Evolutionary conservation across 331 rosid species (phyloP).

Genomic region (Rosa hybrid): DNA sequence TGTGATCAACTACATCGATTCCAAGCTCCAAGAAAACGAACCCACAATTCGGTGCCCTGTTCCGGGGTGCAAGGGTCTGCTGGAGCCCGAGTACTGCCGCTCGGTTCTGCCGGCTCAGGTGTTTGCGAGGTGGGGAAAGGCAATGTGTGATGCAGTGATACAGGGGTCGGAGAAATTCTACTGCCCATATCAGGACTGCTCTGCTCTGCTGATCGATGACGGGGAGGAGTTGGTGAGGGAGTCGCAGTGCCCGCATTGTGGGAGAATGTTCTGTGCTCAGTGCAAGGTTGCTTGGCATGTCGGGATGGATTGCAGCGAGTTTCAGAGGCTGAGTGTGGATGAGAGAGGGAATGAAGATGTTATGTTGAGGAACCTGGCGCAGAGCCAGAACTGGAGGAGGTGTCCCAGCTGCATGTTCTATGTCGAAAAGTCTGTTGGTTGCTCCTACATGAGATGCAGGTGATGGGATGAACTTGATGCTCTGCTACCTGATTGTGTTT

Average conservation of each 20-base stretch:
- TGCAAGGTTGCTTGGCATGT: conserved; percentile 69
- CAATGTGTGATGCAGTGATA: conserved; percentile 55
- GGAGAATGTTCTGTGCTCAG: conserved; percentile 48
- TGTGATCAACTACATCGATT: conserved; percentile 38
- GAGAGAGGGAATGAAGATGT: conserved; percentile 53
- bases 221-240: conserved; percentile 23
- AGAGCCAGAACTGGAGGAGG: conserved; percentile 43
- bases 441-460: conserved; percentile 75
- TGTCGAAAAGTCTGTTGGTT: conserved; percentile 55
- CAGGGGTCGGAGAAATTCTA: conserved; percentile 43
- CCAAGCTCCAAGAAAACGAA: conserved; percentile 57
- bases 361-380: conserved; percentile 59
- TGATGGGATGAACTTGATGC: neutral
- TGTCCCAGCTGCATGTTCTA: conserved; percentile 56
- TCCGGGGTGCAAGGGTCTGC: conserved; percentile 42
- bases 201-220: conserved; percentile 54
- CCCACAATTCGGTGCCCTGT: conserved; percentile 55
- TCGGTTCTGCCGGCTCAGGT: conserved; percentile 29
- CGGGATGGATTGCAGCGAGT: conserved; percentile 42
- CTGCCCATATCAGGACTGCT: conserved; percentile 68
- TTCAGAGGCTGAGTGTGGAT: conserved; percentile 47
- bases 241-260: conserved; percentile 55
- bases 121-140: conserved; percentile 56
- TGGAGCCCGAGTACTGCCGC: conserved; percentile 55
- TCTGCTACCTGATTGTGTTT: neutral